A percentile compares a stretch with the other conserved stretches of the same genome.
phyloP scores from a whole-genome alignment of 306 rosid genomes.

The Styphnolobium japonicum region DNA sequence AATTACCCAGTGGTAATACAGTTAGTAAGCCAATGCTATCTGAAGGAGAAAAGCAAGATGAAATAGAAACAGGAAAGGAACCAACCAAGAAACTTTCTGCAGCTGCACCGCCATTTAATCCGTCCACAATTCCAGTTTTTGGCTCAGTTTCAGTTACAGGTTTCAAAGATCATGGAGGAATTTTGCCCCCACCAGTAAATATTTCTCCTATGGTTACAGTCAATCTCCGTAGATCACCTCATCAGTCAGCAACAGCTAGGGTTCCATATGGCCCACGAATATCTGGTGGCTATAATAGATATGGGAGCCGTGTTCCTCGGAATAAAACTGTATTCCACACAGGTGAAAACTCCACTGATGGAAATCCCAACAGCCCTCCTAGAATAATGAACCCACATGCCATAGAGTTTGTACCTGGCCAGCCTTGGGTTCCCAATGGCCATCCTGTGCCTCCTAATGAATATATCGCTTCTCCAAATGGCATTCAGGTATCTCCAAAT shows the following conservation, averaged over 20 bases:
- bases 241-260: constrained; percentile 93
- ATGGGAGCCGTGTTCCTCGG: constrained; percentile 77
- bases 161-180: constrained; percentile 82
- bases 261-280: constrained; percentile 97
- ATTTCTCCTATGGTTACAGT: constrained; percentile 82
- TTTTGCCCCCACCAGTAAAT: constrained; percentile 91
- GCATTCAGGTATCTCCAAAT: constrained; percentile 56
- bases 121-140: constrained; percentile 72
- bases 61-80: constrained; percentile 73
- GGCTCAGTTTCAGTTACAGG: constrained; percentile 80
- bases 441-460: constrained; percentile 72
- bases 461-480: constrained; percentile 56
- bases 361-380: constrained; percentile 70
- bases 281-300: constrained; percentile 83
- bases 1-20: constrained; percentile 22
- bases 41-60: constrained; percentile 74
- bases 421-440: constrained; percentile 81
- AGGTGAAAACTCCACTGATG: constrained; percentile 60
- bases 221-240: constrained; percentile 87
- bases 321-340: constrained; percentile 55
- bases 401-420: constrained; percentile 86
- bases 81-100: constrained; percentile 93
- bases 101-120: constrained; percentile 94
- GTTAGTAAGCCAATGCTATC: constrained; percentile 30
- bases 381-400: constrained; percentile 96